phyloP scores from a whole-genome alignment of 257 asterid species.

The Striga asiatica region DNA sequence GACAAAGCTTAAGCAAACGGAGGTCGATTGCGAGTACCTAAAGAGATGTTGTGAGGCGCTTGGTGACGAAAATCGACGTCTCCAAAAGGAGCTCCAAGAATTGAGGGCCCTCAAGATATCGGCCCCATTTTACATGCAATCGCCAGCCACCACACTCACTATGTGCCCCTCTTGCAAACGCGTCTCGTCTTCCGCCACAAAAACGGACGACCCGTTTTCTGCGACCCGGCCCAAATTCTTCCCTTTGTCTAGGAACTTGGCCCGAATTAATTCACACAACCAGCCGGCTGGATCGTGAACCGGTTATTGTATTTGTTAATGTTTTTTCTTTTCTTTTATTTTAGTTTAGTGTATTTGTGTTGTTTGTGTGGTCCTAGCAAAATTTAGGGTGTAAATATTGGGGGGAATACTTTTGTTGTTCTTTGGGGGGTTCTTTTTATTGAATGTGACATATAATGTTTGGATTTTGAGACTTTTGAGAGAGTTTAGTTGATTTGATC shows the following conservation, averaged over 20 bases:
- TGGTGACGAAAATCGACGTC: slow-evolving; percentile 47
- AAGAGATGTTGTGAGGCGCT: slow-evolving; percentile 58
- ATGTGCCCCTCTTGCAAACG: slow-evolving; percentile 82
- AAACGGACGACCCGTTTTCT: slow-evolving; percentile 19
- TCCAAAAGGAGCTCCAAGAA: slow-evolving; percentile 57
- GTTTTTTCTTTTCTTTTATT: neutral
- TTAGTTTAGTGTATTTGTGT: neutral
- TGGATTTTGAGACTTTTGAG: neutral
- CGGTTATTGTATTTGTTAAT: too few species aligned
- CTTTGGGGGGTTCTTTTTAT: neutral
- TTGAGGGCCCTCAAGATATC: slow-evolving; percentile 55
- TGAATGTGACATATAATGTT: neutral
- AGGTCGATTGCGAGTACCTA: slow-evolving; percentile 65
- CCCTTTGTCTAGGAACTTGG: slow-evolving; percentile 33
- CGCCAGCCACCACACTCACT: slow-evolving; percentile 66
- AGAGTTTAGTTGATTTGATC: too few species aligned
- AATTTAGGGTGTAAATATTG: neutral
- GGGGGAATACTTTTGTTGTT: neutral
- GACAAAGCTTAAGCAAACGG: slow-evolving; percentile 62
- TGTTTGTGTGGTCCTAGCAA: neutral
- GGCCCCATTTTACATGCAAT: slow-evolving; percentile 46
- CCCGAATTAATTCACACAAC: slow-evolving; percentile 23
- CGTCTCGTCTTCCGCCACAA: slow-evolving; percentile 29
- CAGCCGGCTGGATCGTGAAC: slow-evolving; percentile 32
- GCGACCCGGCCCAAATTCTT: slow-evolving; percentile 29